Base-by-base conservation (phyloP, 1,139 yeast genomes). In the Zhuliangozyma blackwelliae region DNA sequence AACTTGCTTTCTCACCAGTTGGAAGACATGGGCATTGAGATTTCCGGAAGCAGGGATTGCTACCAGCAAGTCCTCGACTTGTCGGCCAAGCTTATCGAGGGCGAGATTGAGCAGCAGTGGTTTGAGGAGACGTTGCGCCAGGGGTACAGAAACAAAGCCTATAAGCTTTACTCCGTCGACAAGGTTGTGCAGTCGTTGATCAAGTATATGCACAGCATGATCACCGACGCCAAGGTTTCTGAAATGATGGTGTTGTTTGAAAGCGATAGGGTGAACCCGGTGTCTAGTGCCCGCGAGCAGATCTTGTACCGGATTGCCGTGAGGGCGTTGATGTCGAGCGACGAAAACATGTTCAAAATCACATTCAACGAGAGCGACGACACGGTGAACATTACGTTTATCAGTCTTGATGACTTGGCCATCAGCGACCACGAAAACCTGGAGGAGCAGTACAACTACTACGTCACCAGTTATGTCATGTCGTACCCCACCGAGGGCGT, bases 401-500 rank as follows among this genome's bases (percentile, higher is more conserved):
- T 92, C 41, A 92, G 94, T 23, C 68, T 85, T 36, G 96, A 88
- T 51, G 97, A 90, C 54, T 68, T 89, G 49, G 89, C 97, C 0
- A 72, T 89, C 49, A 82, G 82, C 48, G 92, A 87, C 49, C 82
- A 83, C 26, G 78, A 78, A 50, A 75, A 79, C 25, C 77, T 79
- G 3, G 92, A 86, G 50, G 95, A 87, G 45, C 77, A 76, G 50
- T 94, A 96, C 83, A 90, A 88, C 57, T 90, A 92, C 61, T 92
- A 94, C 55, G 75, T 92, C 37, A 92, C 97, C 0, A 85, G 95
- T 34, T 92, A 84, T 59, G 77, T 92, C 34, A 84, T 92, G 87
- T 84, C 96, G 6, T 95, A 88, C 51, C 97, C 98, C 29, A 92
- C 99, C 2, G 98, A 92, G 60, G 97, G 97, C 25, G 85, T 94